Percentiles rank a stretch among this genome's conserved stretches.
phyloP scores from a whole-genome alignment of 106 monocot genomes.

The Agapanthus africanus region DNA sequence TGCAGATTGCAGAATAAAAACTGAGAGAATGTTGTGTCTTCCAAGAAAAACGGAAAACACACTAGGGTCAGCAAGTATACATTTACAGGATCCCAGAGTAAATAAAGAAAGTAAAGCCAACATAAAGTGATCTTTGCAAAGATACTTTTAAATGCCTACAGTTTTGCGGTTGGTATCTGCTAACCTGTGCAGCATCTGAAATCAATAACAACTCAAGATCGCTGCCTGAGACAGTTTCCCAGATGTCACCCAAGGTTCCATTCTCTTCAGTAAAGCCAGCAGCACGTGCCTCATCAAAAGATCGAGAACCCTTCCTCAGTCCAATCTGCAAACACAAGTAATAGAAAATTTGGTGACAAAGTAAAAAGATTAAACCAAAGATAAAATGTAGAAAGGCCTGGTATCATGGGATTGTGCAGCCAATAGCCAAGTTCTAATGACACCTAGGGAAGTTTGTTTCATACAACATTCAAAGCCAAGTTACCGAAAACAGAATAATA shows the following conservation, averaged over 20 bases:
- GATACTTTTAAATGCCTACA: not conserved
- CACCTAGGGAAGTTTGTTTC: not conserved
- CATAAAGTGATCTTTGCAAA: not conserved
- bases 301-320: slow-evolving; percentile 76
- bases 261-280: slow-evolving; percentile 94
- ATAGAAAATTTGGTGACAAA: not conserved
- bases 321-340: slow-evolving; percentile 52
- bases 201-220: slow-evolving; percentile 84
- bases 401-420: not conserved
- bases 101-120: not conserved
- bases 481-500: too few species aligned
- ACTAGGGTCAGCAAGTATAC: not conserved
- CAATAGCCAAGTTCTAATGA: not conserved
- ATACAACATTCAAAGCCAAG: too few species aligned
- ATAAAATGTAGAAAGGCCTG: not conserved
- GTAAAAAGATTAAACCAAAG: not conserved
- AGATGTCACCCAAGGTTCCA: slow-evolving; percentile 93
- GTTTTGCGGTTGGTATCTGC: not conserved
- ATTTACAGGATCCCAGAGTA: not conserved
- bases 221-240: slow-evolving; percentile 84
- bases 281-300: slow-evolving; percentile 85
- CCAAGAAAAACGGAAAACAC: not conserved
- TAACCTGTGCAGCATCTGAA: slow-evolving; percentile 94
- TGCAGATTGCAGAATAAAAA: not conserved
- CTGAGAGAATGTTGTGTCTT: not conserved